Conservation (phyloP, 495 filamentous ascomycete genomes). For the Lophiostoma macrostomum region DNA sequence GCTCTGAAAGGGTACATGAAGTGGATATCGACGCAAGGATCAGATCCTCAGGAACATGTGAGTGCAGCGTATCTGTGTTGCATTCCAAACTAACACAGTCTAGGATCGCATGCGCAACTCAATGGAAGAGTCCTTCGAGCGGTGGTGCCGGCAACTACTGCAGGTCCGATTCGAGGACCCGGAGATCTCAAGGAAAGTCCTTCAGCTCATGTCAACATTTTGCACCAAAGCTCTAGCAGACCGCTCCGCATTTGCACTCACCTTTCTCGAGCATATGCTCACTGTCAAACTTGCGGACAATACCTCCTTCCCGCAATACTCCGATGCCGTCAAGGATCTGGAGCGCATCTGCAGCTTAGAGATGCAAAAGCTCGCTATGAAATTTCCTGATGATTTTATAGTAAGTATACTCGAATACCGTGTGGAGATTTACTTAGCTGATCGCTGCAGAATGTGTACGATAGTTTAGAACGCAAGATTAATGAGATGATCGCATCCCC, state of each 20-base stretch:
- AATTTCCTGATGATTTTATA: constrained; percentile 84
- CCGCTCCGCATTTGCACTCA: constrained; percentile 74
- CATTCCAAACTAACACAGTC: neutral
- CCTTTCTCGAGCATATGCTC: constrained; percentile 84
- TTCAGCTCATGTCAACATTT: constrained; percentile 81
- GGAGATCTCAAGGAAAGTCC: constrained; percentile 73
- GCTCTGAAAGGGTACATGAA: constrained; percentile 83
- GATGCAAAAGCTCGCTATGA: constrained; percentile 81
- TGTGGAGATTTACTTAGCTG: neutral
- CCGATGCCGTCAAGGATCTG: constrained; percentile 87
- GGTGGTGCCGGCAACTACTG: constrained; percentile 75
- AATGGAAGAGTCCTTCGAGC: constrained; percentile 67
- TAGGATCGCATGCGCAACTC: constrained; percentile 56
- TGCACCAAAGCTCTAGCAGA: constrained; percentile 78
- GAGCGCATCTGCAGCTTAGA: constrained; percentile 79
- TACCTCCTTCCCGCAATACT: constrained; percentile 66
- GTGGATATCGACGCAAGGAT: constrained; percentile 61
- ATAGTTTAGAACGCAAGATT: constrained; percentile 77
- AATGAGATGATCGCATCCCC: constrained; percentile 72
- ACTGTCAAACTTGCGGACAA: constrained; percentile 71
- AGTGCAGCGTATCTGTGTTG: constrained; percentile 33
- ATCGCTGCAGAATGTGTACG: constrained; percentile 82
- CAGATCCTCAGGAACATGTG: constrained; percentile 57
- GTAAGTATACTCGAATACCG: constrained; percentile 41
- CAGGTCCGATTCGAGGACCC: constrained; percentile 84